Percentiles rank a stretch among this genome's conserved stretches.
Evolutionary conservation across 768 basidiomycete species (phyloP).

Genomic region (Gelatoporia subvermispora): DNA sequence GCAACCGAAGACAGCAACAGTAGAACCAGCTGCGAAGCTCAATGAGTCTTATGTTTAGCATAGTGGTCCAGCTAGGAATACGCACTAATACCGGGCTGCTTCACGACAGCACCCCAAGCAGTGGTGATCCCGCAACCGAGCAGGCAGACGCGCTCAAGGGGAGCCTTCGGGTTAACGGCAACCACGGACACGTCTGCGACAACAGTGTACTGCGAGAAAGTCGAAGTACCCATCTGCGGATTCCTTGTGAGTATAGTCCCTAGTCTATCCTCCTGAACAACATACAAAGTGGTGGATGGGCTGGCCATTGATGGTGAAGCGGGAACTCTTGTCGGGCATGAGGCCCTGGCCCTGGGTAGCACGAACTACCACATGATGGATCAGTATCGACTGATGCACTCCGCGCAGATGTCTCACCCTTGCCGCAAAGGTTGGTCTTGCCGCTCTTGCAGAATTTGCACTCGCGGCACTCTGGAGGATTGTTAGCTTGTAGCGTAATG

Average conservation of each 20-base stretch:
- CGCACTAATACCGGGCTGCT: constrained; percentile 82
- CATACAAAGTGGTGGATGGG: constrained; percentile 87
- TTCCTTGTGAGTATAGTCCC: neutral
- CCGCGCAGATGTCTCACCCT: constrained; percentile 67
- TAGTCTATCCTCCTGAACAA: constrained; percentile 6
- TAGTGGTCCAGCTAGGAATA: constrained; percentile 9
- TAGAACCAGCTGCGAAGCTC: constrained; percentile 59
- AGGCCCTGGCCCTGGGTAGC: constrained; percentile 90
- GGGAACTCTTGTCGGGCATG: constrained; percentile 86
- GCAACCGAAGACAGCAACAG: constrained; percentile 92
- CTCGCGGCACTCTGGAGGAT: constrained; percentile 68
- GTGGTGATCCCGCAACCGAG: constrained; percentile 96
- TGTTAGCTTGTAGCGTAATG: neutral
- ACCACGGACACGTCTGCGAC: constrained; percentile 97
- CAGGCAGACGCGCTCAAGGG: constrained; percentile 94
- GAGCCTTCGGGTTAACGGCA: constrained; percentile 78
- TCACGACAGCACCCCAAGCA: constrained; percentile 95
- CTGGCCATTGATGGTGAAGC: constrained; percentile 88
- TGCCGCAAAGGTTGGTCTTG: constrained; percentile 98
- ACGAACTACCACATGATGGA: constrained; percentile 53
- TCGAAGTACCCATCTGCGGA: constrained; percentile 92
- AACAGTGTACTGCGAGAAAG: constrained; percentile 99
- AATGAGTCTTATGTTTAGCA: constrained; percentile 1
- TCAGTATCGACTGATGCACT: too few species aligned
- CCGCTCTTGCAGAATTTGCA: constrained; percentile 99